Base-by-base conservation (phyloP, 2,329 filamentous ascomycete genomes). In the Trichoderma polysporum region DNA sequence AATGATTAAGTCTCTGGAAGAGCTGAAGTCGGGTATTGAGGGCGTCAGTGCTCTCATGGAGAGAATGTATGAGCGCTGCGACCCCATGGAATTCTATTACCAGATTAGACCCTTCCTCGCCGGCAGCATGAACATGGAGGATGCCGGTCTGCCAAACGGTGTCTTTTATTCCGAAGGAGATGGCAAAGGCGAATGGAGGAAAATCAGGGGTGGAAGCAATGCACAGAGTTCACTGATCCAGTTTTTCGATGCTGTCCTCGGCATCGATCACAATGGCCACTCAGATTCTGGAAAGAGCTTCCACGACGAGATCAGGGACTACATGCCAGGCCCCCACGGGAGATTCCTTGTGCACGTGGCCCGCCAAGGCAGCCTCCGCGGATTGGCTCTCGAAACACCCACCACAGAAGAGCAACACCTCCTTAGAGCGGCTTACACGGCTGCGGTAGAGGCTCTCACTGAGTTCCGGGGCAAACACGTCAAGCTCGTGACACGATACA, bases 151-250 rank as follows among this genome's bases (percentile, higher is more conserved):
- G 1, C 92, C 94, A 0, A 86, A 88, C 13, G 94, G 94, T 0
- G 88, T 98, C 6, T 88, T 94, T 63, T 97, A 97, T 75, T 92
- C 97, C 71, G 86, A 91, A 66, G 91, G 89, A 1, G 82, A 87
- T 2, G 89, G 88, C 1, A 81, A 82, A 15, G 86, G 88, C 0
- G 80, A 85, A 39, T 97, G 93, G 84, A 84, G 89, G 19, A 89
- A 94, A 71, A 90, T 91, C 67, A 87, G 91, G n/a, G 94, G 94
- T 19, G 94, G 94, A 4, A 96, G 92, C 76, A 97, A 97, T 74
- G 94, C 94, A 0, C 94, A 98, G 78, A 94, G 91, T 77, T 96
- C 92, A 0, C 83, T 97, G 49, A 93, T 98, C 68, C 93, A 97
- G 74, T 95, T 97, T 80, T 93, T 97, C 77, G 94, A 98, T 75